Conservation (phyloP, 2,329 filamentous ascomycete genomes). For the Thyridium curvatum region DNA sequence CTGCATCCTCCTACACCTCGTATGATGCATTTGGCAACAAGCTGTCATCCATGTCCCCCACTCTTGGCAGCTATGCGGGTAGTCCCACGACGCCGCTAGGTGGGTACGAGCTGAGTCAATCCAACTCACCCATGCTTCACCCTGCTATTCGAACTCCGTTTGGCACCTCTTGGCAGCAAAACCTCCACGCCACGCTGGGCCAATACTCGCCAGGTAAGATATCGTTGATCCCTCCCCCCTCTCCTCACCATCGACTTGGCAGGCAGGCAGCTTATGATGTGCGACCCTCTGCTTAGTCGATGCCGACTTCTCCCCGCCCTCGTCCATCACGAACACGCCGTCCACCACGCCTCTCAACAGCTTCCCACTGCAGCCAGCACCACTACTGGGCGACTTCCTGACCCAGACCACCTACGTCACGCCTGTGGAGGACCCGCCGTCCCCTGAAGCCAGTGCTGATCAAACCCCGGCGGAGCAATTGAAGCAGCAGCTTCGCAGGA, state of each 20-base stretch:
- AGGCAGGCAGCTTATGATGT: not conserved
- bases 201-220: slow-evolving; percentile 9
- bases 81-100: too few relatives aligned
- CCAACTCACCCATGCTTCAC: slow-evolving; percentile 5
- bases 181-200: slow-evolving; percentile 10
- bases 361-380: too few relatives aligned
- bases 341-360: too few relatives aligned
- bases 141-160: slow-evolving; percentile 14
- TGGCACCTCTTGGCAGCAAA: slow-evolving; percentile 11
- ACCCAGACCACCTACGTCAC: too few relatives aligned
- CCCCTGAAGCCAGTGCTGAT: slow-evolving; percentile 1
- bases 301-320: slow-evolving; percentile 13
- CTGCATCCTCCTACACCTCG: slow-evolving; percentile 13
- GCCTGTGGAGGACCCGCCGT: too few relatives aligned
- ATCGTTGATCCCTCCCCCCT: too few relatives aligned
- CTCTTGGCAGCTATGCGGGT: too few relatives aligned
- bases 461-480: slow-evolving; percentile 16
- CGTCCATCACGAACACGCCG: slow-evolving; percentile 8
- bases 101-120: too few relatives aligned
- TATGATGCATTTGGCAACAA: slow-evolving; percentile 7
- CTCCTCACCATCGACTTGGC: too few relatives aligned
- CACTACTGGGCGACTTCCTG: too few relatives aligned
- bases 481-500: slow-evolving; percentile 17
- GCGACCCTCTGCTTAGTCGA: slow-evolving; percentile 2
- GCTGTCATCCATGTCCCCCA: too few relatives aligned